Evolutionary conservation across 768 basidiomycete species (phyloP), one percentile per base, ranked within the genome.

Genomic region (Dentipellis fragilis): DNA sequence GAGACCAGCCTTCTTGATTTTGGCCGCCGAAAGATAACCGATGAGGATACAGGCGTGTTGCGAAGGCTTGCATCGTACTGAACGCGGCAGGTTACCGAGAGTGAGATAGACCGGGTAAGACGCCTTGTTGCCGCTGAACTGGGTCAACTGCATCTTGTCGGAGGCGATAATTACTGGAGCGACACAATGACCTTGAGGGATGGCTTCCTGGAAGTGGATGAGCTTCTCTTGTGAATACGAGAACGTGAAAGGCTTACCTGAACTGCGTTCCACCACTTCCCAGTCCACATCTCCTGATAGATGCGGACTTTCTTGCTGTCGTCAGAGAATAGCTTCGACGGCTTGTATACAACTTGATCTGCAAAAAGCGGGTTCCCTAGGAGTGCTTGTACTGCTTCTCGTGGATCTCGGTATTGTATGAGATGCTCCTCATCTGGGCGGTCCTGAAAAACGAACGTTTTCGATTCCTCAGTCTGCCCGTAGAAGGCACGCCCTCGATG

Each of bases 101-200:
- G 65, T 62, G 1, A 69, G 46, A 51, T 69, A 69, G 12, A 70
- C 63, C 7, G 69, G 67, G 54, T 65, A 65, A n/a, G 66, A 65
- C 10, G 50, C 37, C 42, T 62, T 49, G 34, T 64, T 54, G 5
- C 54, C 48, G 3, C 10, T 40, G 51, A 64, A 64, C 55, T 58
- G 58, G 3, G 63, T 57, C 14, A 63, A 55, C 47, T 61, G 54
- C 0, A 62, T 64, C 47, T 66, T 66, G 54, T 66, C 57, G 0
- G 58, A 59, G 2, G 57, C 49, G 9, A 61, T 34, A 10, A 65
- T 61, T 11, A 62, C 51, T 0, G 63, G 59, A 0, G 64, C 49
- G 9, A 64, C 38, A 4, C 58, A 62, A 0, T 59, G 45, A 14
- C 64, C 61, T 2, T 35, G n/a, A n/a, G n/a, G n/a, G n/a, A n/a